Base-by-base conservation (phyloP, 345 rosid species). In the Erodium maritimum region DNA sequence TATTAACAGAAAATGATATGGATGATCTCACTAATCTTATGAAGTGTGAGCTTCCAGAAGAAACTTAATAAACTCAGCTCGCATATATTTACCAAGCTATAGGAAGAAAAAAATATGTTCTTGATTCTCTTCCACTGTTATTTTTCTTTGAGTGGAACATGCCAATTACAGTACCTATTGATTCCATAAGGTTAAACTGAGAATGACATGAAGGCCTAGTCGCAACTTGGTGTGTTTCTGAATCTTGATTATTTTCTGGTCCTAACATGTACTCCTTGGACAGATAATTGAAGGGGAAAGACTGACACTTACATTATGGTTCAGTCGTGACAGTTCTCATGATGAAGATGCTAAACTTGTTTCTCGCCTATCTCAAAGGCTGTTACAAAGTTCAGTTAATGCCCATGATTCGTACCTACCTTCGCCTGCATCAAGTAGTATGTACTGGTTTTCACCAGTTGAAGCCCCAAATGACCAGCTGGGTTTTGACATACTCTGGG, bases 231-330 rank as follows among this genome's bases (percentile, higher is more conserved):
- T n/a, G 55, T 51, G 20, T 42, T 17, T 45, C 61, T 45, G 55
- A 10, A 9, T 67, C 2, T 18, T 42, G 3, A 14, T 42, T 42
- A 12, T 42, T 42, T 42, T 10, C 48, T 42, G 57, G 50, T 62
- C 14, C 57, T 52, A 25, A 18, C 61, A 19, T 67, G 48, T 17
- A 55, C 23, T 55, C 58, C 61, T 72, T 56, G 60, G 37, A 53
- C 78, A 84, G 98, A 79, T 93, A 58, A 80, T 66, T 1, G 73
- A 74, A 13, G 95, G 99, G 62, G 99, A 93, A 72, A 84, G 99
- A 66, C 74, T 87, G 61, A 89, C 97, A 17, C 94, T 93, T 64
- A 79, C 97, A 0, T 56, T 93, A 17, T 93, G 95, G 96, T 89
- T 89, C 76, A 89, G 86, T 67, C 95, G 91, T 37, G 80, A 87